A percentile compares a stretch with the other conserved stretches of the same genome.
Conservation (phyloP, 192 early-diverging fungal species). For the Pilaira anomala region DNA sequence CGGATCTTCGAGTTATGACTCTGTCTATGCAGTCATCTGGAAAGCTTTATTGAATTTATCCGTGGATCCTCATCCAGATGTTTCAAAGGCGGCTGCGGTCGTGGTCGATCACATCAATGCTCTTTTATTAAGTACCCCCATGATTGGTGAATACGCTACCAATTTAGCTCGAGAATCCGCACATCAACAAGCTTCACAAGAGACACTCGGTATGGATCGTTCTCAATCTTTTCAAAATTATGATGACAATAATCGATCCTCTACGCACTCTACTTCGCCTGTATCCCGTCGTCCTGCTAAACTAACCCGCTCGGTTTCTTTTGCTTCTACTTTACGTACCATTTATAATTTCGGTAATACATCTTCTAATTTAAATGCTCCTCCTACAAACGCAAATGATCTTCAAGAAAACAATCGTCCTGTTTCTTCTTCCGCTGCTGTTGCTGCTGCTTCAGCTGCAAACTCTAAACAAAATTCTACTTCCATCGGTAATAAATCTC, state of each 20-base stretch:
- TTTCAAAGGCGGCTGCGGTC: slow-evolving; percentile 61
- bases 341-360: slow-evolving; percentile 37
- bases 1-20: slow-evolving; percentile 39
- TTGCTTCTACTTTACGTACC: slow-evolving; percentile 34
- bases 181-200: background rate
- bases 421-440: background rate
- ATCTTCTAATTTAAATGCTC: background rate
- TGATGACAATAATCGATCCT: background rate
- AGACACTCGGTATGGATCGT: slow-evolving; percentile 13
- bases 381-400: background rate
- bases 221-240: slow-evolving; percentile 23
- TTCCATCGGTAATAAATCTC: background rate
- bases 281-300: slow-evolving; percentile 26
- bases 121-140: slow-evolving; percentile 35
- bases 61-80: slow-evolving; percentile 78
- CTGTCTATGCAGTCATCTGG: slow-evolving; percentile 69
- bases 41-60: slow-evolving; percentile 81
- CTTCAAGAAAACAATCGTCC: background rate
- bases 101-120: slow-evolving; percentile 73
- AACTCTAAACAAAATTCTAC: background rate
- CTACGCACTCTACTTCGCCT: background rate
- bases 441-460: background rate
- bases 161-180: slow-evolving; percentile 17
- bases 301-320: slow-evolving; percentile 37
- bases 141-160: slow-evolving; percentile 34